Percentiles rank a stretch among this genome's conserved stretches.
Evolutionary conservation across 306 rosid genomes (phyloP).

Genomic region (Elaeagnus macrophylla): DNA sequence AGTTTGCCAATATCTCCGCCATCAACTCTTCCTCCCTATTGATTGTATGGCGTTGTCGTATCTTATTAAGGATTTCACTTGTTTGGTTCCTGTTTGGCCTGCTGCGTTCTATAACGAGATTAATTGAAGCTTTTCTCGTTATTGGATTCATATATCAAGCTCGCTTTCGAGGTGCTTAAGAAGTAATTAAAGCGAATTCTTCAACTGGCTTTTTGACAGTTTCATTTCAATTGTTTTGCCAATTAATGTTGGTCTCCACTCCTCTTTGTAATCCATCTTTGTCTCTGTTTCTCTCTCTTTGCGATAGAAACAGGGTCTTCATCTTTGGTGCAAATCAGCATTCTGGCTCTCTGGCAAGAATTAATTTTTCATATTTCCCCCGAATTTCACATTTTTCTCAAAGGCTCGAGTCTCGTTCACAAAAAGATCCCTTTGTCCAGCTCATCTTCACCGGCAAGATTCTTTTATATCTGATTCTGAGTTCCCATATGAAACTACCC

Average conservation of each 20-base stretch:
- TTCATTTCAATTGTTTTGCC: not conserved
- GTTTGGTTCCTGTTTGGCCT: not conserved
- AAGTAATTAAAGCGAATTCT: constrained; percentile 8
- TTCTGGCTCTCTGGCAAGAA: not conserved
- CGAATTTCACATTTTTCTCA: not conserved
- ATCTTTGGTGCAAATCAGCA: not conserved
- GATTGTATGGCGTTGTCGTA: not conserved
- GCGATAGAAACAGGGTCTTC: not conserved
- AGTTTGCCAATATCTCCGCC: constrained; percentile 1
- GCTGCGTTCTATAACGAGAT: not conserved
- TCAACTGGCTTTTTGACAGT: constrained; percentile 10
- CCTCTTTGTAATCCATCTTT: not conserved
- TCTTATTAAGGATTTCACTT: not conserved
- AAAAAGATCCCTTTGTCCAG: not conserved
- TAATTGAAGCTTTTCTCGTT: not conserved
- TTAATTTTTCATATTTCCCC: not conserved
- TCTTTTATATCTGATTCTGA: constrained; percentile 2
- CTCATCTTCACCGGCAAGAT: constrained; percentile 14
- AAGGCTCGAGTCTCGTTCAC: too few relatives aligned
- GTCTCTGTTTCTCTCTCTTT: not conserved
- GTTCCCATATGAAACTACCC: not conserved
- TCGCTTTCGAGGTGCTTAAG: not conserved
- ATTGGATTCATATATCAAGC: not conserved
- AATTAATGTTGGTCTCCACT: constrained; percentile 8
- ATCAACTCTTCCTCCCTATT: not conserved